A percentile compares a stretch with the other conserved stretches of the same genome.
Conservation (phyloP, 2,329 filamentous ascomycete species). For the Graphiopsis chlorocephala region DNA sequence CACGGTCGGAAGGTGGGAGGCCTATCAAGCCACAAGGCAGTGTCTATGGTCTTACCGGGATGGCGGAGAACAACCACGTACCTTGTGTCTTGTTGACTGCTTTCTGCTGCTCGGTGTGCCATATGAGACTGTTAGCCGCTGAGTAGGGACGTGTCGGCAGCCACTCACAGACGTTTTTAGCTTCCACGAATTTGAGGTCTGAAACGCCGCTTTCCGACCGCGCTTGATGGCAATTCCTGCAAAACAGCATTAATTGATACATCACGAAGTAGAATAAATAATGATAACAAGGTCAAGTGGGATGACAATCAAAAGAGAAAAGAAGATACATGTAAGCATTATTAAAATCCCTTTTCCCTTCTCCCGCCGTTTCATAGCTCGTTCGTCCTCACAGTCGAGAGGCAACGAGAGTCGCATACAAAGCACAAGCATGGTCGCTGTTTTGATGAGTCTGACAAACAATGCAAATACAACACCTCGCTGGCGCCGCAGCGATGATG, state of each 20-base stretch:
- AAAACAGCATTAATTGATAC: background rate
- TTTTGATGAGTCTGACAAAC: background rate
- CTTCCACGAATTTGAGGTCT: background rate
- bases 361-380: background rate
- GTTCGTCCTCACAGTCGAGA: background rate
- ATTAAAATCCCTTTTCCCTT: constrained; percentile 9
- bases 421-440: background rate
- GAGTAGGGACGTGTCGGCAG: background rate
- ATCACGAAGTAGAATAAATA: background rate
- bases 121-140: constrained; percentile 1
- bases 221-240: background rate
- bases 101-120: background rate
- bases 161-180: background rate
- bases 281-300: background rate
- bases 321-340: constrained; percentile 10
- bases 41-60: background rate
- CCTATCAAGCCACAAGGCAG: background rate
- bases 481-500: background rate
- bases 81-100: background rate
- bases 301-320: background rate
- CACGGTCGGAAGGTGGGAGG: background rate
- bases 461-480: constrained; percentile 2
- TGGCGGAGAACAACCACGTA: background rate
- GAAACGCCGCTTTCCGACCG: background rate
- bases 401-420: background rate